Base-by-base conservation (phyloP, 768 basidiomycete species). In the Atractiella rhizophila region DNA sequence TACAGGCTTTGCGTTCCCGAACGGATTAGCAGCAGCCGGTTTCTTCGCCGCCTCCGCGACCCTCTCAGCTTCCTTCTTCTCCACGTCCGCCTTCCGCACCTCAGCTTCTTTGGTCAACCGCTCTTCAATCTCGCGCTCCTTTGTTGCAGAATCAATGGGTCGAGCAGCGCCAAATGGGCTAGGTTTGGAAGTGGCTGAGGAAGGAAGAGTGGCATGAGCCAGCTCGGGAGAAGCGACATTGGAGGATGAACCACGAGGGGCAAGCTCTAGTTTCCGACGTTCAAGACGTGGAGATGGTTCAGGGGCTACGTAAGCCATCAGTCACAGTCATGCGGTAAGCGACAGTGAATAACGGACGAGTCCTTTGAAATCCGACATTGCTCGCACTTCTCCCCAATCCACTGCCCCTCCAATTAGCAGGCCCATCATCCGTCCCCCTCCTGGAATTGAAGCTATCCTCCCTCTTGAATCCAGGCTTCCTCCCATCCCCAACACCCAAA, bases 151-250 rank as follows among this genome's bases (percentile, higher is more conserved):
- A 56, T 96, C 85, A 18, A 94, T 76, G 11, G 88, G 83, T 51
- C 77, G 74, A 27, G 88, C 88, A 40, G 67, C 66, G 36, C 88
- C 91, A 54, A 96, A 96, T 5, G 86, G 86, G 56, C 68, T 83
- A 5, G 63, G 47, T 46, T 55, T 59, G 44, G 70, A 61, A 27
- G 64, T 54, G 5, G 63, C 50, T 18, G 58, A 54, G n/a, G 54
- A 48, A 33, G 61, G 63, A 46, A 37, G 62, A 56, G 13, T 65
- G 60, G 42, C 75, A 1, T 78, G 79, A 7, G 79, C 80, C 1
- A 76, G 72, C 32, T 82, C 63, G 3, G 81, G 76, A 15, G 78
- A 75, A n/a, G n/a, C n/a, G n/a, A n/a, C n/a, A n/a, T n/a, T n/a
- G 23, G 77, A 68, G 11, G 51, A 41, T 13, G 51, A 41, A 3